Evolutionary conservation across 1,139 yeast species (phyloP), one percentile per base, ranked within the genome.

Genomic region (Magnusiomyces magnusii): DNA sequence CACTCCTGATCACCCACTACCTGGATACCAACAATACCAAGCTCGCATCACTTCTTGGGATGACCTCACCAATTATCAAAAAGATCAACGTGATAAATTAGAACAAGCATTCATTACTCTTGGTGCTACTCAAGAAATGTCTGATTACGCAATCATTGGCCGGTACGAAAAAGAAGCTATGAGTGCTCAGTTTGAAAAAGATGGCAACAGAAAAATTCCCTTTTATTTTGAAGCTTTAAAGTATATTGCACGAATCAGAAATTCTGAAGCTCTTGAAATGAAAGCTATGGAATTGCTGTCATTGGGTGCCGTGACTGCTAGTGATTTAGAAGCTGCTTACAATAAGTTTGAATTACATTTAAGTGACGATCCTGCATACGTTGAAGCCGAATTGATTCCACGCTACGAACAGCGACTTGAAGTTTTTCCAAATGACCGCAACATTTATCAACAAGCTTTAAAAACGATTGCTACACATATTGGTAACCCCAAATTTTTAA

Each of bases 141-240:
- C 78, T 53, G 95, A 87, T 65, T 83, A 82, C 56, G 73, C 81
- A 52, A 77, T 91, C 15, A 79, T 82, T 41, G 77, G 78, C 53
- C 81, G 90, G 59, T 92, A 84, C 70, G 85, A 84, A 54, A n/a
- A n/a, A n/a, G n/a, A n/a, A n/a, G n/a, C n/a, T n/a, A n/a, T n/a
- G n/a, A n/a, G 13, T 31, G 36, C 13, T 31, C 13, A 31, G 10
- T 7, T 7, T 13, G 36, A 9, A 10, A 86, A 34, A 71, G 77
- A 1, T 66, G 96, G 91, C 68, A 79, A 81, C 0, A 65, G 60
- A 0, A 80, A 84, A 63, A 71, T 74, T 3, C 81, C 90, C 5
- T 73, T 78, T 54, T 91, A 90, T 66, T 84, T 86, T 60, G 97
- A 92, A 69, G 83, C 90, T 0, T 68, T 86, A 47, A 75, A 72